Evolutionary conservation across 345 rosid species (phyloP).

Genomic region (Citrus medica): DNA sequence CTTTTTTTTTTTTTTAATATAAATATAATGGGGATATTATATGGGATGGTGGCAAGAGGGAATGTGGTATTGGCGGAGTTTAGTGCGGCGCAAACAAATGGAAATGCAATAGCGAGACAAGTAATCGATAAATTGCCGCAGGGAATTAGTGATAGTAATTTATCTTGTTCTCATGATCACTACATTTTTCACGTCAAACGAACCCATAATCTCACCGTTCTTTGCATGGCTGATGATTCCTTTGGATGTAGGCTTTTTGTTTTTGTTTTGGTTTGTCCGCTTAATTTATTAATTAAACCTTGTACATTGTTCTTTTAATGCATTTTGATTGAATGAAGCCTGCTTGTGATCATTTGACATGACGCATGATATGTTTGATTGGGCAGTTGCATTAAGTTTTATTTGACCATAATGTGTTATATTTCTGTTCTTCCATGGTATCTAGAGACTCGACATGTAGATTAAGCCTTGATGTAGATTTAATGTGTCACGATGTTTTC

Average conservation of each 20-base stretch:
- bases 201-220: constrained; percentile 45
- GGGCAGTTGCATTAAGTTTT: too few relatives aligned
- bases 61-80: constrained; percentile 49
- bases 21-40: constrained; percentile 37
- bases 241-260: constrained; percentile 20
- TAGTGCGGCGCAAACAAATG: constrained; percentile 32
- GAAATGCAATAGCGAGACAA: constrained; percentile 36
- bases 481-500: too few relatives aligned
- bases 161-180: constrained; percentile 43
- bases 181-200: constrained; percentile 48
- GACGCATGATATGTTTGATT: too few relatives aligned
- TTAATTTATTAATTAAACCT: too few relatives aligned
- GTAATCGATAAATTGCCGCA: constrained; percentile 31
- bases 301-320: not conserved
- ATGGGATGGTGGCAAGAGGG: constrained; percentile 55
- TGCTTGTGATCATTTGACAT: too few relatives aligned
- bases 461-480: too few relatives aligned
- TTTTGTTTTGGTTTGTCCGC: not conserved
- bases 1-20: too few relatives aligned
- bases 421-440: not conserved
- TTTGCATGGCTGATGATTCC: constrained; percentile 49
- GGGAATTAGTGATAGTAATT: constrained; percentile 23
- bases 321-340: not conserved
- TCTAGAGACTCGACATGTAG: too few relatives aligned
- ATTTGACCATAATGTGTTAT: not conserved